Conservation (phyloP, 352 stramenopile species). For the Ophiocytium majus region DNA sequence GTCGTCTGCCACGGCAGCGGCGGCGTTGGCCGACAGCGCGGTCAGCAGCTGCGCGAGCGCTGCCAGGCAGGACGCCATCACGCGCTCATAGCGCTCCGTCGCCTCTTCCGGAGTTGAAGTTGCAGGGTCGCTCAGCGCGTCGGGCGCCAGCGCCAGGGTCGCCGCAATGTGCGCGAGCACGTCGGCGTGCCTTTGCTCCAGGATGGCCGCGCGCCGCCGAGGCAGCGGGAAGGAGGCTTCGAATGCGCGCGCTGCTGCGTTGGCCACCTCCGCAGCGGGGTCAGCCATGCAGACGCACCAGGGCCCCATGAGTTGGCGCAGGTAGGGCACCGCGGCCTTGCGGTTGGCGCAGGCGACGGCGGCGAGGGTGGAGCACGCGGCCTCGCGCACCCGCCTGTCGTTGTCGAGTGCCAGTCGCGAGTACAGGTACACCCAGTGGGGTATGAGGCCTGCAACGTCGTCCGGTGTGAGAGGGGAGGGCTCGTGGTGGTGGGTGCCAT, state of each 20-base stretch:
- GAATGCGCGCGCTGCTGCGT: conserved; percentile 39
- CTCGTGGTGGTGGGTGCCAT: neutral
- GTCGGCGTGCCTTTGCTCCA: conserved; percentile 31
- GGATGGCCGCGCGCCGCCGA: conserved; percentile 26
- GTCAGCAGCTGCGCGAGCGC: conserved; percentile 37
- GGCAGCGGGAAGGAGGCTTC: conserved; percentile 30
- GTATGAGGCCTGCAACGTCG: conserved; percentile 32
- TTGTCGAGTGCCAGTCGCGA: conserved; percentile 35
- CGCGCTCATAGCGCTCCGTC: conserved; percentile 26
- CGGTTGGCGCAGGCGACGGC: conserved; percentile 39
- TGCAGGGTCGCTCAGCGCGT: conserved; percentile 29
- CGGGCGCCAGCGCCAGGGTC: conserved; percentile 30
- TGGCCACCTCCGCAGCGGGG: conserved; percentile 31
- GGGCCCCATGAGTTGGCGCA: conserved; percentile 35
- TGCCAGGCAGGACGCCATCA: conserved; percentile 29
- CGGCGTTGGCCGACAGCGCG: conserved; percentile 18
- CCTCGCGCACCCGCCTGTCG: conserved; percentile 41
- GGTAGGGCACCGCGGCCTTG: conserved; percentile 37
- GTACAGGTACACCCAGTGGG: conserved; percentile 56
- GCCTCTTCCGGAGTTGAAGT: conserved; percentile 39
- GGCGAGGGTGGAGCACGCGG: conserved; percentile 33
- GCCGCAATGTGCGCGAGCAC: conserved; percentile 35
- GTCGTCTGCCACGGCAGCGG: neutral
- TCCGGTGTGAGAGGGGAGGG: neutral
- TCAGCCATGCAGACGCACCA: conserved; percentile 50